Evolutionary conservation across 768 basidiomycete genomes (phyloP).

Genomic region (Mycena kentingensis): DNA sequence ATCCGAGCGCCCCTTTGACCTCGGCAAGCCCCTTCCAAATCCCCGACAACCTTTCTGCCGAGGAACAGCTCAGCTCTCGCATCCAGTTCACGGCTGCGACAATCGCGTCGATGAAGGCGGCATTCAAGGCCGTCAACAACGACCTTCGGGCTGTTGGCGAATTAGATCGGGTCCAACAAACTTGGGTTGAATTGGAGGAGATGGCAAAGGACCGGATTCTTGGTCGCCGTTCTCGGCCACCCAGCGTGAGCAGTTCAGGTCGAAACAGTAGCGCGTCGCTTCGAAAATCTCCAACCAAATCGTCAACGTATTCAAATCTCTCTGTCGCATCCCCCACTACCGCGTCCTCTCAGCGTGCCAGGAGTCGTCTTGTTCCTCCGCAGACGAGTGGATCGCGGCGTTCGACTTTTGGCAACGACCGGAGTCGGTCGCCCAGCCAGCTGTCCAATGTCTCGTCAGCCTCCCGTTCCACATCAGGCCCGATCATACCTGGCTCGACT

Average conservation of each 20-base stretch:
- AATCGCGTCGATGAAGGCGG: constrained; percentile 49
- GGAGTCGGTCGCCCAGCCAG: constrained; percentile 59
- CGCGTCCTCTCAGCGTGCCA: constrained; percentile 29
- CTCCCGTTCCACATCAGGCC: constrained; percentile 74
- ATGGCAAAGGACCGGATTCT: constrained; percentile 73
- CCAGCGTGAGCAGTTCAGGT: constrained; percentile 64
- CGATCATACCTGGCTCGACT: constrained; percentile 64
- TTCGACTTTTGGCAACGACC: constrained; percentile 43
- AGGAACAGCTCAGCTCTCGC: constrained; percentile 67
- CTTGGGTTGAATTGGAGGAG: constrained; percentile 78
- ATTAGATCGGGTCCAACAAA: constrained; percentile 67
- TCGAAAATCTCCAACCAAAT: constrained; percentile 32
- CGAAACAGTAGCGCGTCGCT: constrained; percentile 57
- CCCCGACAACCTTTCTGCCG: constrained; percentile 48
- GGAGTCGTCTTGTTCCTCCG: constrained; percentile 50
- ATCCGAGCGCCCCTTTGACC: constrained; percentile 59
- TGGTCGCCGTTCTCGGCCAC: constrained; percentile 64
- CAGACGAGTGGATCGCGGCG: constrained; percentile 24
- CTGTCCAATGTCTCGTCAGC: constrained; percentile 54
- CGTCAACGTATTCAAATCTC: constrained; percentile 40
- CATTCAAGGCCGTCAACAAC: constrained; percentile 45
- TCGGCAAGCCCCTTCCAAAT: constrained; percentile 53
- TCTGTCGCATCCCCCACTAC: constrained; percentile 37
- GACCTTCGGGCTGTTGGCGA: constrained; percentile 67
- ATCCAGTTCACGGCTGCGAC: constrained; percentile 61